These are phyloP conservation scores for Lichenothelia convexa DNA, from an alignment of 495 filamentous ascomycete species.

Conservation along the genomic window DNA sequence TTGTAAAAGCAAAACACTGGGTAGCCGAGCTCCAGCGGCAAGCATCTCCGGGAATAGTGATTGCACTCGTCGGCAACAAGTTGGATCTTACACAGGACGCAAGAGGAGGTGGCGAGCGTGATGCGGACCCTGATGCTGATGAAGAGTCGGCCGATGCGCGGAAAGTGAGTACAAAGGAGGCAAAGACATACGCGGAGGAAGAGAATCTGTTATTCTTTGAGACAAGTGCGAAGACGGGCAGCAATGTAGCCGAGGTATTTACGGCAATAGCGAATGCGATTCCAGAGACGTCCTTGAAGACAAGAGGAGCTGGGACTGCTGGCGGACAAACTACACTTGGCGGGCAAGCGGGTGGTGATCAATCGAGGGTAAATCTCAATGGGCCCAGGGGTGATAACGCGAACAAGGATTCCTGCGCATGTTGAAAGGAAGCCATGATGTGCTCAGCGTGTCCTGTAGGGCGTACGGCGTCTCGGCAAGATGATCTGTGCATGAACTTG, in stretches of 20 bases:
- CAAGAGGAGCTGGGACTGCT: constrained; percentile 45
- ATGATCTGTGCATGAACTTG: too few species aligned
- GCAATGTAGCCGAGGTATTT: constrained; percentile 88
- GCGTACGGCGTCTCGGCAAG: too few species aligned
- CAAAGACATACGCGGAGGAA: constrained; percentile 86
- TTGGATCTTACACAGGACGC: constrained; percentile 47
- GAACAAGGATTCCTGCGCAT: constrained; percentile 86
- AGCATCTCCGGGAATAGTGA: constrained; percentile 94
- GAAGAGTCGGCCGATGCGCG: constrained; percentile 56
- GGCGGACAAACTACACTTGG: constrained; percentile 23
- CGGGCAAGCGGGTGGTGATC: constrained; percentile 26
- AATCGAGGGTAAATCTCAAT: constrained; percentile 53
- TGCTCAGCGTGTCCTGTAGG: too few species aligned
- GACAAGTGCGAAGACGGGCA: constrained; percentile 89
- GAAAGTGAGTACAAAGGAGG: constrained; percentile 73
- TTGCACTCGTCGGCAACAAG: constrained; percentile 95
- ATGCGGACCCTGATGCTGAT: constrained; percentile 23
- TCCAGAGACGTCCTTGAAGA: constrained; percentile 87
- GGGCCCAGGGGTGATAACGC: constrained; percentile 34
- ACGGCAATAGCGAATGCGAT: constrained; percentile 97
- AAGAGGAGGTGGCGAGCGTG: constrained; percentile 19
- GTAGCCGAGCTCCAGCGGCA: constrained; percentile 95
- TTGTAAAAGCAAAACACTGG: constrained; percentile 96
- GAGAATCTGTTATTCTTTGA: constrained; percentile 90
- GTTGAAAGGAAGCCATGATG: too few species aligned